phyloP scores from a whole-genome alignment of 2,329 filamentous ascomycete genomes.

The Aspergillus hiratsukae region DNA sequence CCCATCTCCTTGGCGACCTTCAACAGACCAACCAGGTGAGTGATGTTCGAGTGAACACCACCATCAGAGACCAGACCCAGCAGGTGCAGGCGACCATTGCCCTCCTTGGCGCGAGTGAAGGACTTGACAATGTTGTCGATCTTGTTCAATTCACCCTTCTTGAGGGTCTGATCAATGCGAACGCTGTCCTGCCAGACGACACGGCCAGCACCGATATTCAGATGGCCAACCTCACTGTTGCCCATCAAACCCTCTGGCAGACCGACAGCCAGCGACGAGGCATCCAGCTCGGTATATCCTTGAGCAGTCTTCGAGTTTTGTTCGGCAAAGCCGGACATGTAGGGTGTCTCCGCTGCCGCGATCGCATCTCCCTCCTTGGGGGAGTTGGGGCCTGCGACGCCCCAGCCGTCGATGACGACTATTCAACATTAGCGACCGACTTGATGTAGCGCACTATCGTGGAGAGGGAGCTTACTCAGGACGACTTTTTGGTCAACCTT shows the following conservation, averaged over 20 bases:
- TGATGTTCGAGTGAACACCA: slow-evolving; percentile 95
- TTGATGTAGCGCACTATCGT: slow-evolving; percentile 11
- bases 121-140: slow-evolving; percentile 72
- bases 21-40: slow-evolving; percentile 82
- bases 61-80: slow-evolving; percentile 91
- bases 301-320: slow-evolving; percentile 66
- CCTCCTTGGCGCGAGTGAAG: slow-evolving; percentile 74
- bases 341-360: slow-evolving; percentile 83
- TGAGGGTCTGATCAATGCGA: slow-evolving; percentile 88
- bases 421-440: slow-evolving; percentile 26
- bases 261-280: slow-evolving; percentile 91
- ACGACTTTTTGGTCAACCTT: slow-evolving; percentile 66
- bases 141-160: slow-evolving; percentile 73
- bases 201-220: slow-evolving; percentile 96
- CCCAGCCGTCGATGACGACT: slow-evolving; percentile 99
- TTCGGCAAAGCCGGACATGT: slow-evolving; percentile 81
- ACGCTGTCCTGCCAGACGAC: slow-evolving; percentile 99
- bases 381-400: slow-evolving; percentile 73
- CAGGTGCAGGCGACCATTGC: slow-evolving; percentile 88
- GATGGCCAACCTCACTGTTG: slow-evolving; percentile 95
- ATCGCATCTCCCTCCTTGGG: slow-evolving; percentile 92
- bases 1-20: slow-evolving; percentile 83
- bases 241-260: slow-evolving; percentile 97
- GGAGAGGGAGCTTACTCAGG: slow-evolving; percentile 52
- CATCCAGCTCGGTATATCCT: slow-evolving; percentile 89